Conservation (phyloP, 139 green algal species). For the Tetratostichococcus sp. region DNA sequence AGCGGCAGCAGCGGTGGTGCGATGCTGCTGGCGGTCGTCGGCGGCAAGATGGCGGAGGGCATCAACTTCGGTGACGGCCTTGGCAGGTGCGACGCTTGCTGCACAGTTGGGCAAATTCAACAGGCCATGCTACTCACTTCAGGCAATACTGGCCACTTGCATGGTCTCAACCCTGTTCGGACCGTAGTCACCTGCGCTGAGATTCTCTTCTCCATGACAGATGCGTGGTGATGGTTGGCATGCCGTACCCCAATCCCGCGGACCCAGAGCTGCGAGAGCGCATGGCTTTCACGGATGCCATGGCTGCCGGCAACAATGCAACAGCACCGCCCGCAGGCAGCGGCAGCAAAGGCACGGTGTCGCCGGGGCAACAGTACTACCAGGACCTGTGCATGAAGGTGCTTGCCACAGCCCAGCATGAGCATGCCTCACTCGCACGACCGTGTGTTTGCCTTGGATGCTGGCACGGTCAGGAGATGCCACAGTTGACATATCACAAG, state of each 20-base stretch:
- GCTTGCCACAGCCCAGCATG: not conserved
- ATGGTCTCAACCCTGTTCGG: no score
- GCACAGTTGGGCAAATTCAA: not conserved
- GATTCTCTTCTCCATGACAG: no score
- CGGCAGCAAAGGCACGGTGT: not conserved
- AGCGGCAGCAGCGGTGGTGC: conserved; percentile 42
- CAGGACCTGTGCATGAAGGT: conserved; percentile 75
- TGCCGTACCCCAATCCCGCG: conserved; percentile 90
- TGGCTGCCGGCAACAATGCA: conserved; percentile 7
- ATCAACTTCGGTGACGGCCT: conserved; percentile 99
- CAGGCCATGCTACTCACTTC: no score
- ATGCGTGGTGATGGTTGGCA: conserved; percentile 88
- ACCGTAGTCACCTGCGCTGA: no score
- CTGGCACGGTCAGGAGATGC: no score
- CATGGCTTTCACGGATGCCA: conserved; percentile 75
- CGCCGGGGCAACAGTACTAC: conserved; percentile 73
- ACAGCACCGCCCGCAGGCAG: conserved; percentile 3
- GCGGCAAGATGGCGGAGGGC: conserved; percentile 92
- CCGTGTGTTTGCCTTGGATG: no score
- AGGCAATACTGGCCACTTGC: no score
- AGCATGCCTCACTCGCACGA: no score
- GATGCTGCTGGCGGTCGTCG: conserved; percentile 90
- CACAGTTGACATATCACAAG: no score
- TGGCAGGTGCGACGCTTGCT: conserved; percentile 64
- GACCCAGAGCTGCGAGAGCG: conserved; percentile 89